Conservation (phyloP, 139 green algal genomes). For the Pleodorina starrii region DNA sequence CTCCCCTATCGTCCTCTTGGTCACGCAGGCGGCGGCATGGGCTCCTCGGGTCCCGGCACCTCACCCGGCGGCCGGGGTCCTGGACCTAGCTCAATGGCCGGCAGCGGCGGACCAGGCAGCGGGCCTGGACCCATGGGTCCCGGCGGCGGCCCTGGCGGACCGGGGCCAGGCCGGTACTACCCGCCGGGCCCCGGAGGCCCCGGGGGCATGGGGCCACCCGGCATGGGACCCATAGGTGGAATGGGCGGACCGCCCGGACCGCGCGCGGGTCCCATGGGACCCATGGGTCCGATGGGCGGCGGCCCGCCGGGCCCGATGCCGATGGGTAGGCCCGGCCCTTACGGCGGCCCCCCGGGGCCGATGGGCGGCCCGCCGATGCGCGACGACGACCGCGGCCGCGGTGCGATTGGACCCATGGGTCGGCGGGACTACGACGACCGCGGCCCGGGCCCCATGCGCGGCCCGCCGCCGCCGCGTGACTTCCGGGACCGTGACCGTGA, state of each 20-base stretch:
- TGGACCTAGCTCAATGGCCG: neutral
- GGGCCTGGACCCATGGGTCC: conserved; percentile 23
- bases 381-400: conserved; percentile 17
- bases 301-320: neutral
- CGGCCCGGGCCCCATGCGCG: conserved; percentile 5
- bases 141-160: neutral
- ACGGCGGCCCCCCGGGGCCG: neutral
- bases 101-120: neutral
- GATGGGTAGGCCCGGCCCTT: neutral
- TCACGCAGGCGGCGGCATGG: neutral
- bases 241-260: conserved; percentile 9
- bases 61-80: neutral
- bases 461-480: conserved; percentile 14
- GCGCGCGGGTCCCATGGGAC: neutral
- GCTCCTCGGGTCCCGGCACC: neutral
- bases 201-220: neutral
- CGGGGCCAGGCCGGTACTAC: neutral
- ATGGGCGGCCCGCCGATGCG: conserved; percentile 1
- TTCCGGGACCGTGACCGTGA: conserved; percentile 16
- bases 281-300: conserved; percentile 24
- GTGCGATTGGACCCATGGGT: neutral
- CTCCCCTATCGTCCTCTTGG: too few relatives aligned
- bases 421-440: conserved; percentile 36
- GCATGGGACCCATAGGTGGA: conserved; percentile 1
- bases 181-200: neutral